Evolutionary conservation across 2,329 filamentous ascomycete species (phyloP).

Genomic region (Paecilomyces dactylethromorphus): DNA sequence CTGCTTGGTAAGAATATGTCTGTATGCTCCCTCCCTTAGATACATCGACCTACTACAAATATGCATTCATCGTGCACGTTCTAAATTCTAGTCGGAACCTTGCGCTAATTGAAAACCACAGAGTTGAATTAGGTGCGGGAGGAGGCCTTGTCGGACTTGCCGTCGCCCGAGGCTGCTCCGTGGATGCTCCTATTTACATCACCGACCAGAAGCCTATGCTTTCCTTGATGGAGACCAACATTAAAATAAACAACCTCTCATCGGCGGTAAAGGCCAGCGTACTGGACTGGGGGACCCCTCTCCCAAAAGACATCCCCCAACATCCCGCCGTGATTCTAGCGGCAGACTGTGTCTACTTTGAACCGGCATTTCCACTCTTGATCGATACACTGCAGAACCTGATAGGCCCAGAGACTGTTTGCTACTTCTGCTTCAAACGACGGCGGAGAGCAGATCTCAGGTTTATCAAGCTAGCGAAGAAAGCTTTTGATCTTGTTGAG

Average conservation of each 20-base stretch:
- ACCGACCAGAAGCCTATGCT: slow-evolving; percentile 88
- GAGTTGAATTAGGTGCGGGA: slow-evolving; percentile 86
- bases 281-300: slow-evolving; percentile 66
- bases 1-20: slow-evolving; percentile 67
- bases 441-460: slow-evolving; percentile 72
- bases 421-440: slow-evolving; percentile 94
- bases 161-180: slow-evolving; percentile 50
- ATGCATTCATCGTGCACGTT: neutral
- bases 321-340: slow-evolving; percentile 79
- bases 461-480: slow-evolving; percentile 65
- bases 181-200: slow-evolving; percentile 59
- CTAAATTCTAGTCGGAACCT: neutral
- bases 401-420: slow-evolving; percentile 58
- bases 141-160: slow-evolving; percentile 74
- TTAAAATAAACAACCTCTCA: slow-evolving; percentile 67
- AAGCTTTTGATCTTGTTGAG: slow-evolving; percentile 58
- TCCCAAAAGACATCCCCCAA: slow-evolving; percentile 30
- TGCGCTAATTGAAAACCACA: slow-evolving; percentile 28
- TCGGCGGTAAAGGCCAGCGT: slow-evolving; percentile 59
- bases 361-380: slow-evolving; percentile 86
- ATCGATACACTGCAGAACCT: slow-evolving; percentile 70
- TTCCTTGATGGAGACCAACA: slow-evolving; percentile 78
- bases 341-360: slow-evolving; percentile 95
- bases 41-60: neutral
- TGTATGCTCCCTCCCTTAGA: slow-evolving; percentile 30